A percentile compares a stretch with the other conserved stretches of the same genome.
phyloP scores from a whole-genome alignment of 176 grass and related monocot genomes.

The Hordeum marinum region DNA sequence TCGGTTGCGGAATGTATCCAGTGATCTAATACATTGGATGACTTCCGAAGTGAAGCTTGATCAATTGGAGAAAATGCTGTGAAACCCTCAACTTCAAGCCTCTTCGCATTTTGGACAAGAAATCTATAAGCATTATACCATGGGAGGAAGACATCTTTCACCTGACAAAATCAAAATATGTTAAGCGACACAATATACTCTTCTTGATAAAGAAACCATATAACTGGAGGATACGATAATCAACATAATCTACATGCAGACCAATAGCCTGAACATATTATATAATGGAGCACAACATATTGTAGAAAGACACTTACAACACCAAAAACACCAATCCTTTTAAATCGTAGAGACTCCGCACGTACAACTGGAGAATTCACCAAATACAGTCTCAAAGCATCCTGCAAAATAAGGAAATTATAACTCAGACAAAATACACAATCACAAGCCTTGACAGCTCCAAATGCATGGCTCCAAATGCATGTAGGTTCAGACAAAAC shows the following conservation, averaged over 20 bases:
- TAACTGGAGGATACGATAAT: background rate
- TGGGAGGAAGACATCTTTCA: constrained; percentile 99
- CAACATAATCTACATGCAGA: constrained; percentile 23
- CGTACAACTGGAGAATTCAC: constrained; percentile 97
- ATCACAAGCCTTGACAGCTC: background rate
- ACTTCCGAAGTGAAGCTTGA: constrained; percentile 55
- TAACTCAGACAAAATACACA: background rate
- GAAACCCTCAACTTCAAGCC: constrained; percentile 85
- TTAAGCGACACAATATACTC: background rate
- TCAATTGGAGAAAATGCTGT: constrained; percentile 65
- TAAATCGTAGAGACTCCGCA: constrained; percentile 89
- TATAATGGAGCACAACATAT: background rate
- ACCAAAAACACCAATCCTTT: constrained; percentile 80
- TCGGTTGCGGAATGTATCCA: constrained; percentile 98
- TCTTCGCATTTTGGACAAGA: constrained; percentile 97
- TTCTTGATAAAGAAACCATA: constrained; percentile 21
- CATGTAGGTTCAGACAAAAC: constrained; percentile 6
- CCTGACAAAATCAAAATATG: constrained; percentile 44
- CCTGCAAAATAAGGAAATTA: constrained; percentile 43
- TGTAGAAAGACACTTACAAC: constrained; percentile 66
- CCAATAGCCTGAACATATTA: constrained; percentile 7
- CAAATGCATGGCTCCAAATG: constrained; percentile 9
- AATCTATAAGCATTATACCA: constrained; percentile 99
- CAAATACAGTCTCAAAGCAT: constrained; percentile 92
- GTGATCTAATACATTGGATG: constrained; percentile 93